Base-by-base conservation (phyloP, 768 basidiomycete species). In the Serendipita sp. region DNA sequence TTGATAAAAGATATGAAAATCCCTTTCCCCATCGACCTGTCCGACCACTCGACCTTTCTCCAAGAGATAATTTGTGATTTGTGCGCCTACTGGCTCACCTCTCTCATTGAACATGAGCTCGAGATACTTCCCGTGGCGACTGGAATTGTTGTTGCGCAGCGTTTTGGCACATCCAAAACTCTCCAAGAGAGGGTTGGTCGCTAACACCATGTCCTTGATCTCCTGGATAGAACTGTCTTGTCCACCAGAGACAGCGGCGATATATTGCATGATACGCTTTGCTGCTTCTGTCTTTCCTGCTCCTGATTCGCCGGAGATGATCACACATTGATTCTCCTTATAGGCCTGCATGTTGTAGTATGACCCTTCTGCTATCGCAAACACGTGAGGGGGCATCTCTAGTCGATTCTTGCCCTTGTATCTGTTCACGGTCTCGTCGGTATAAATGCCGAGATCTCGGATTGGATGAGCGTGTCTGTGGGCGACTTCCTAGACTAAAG, bases 321-420 rank as follows among this genome's bases (percentile, higher is more conserved):
- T 99, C 64, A 99, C 95, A 73, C 95, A 98, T 77, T 99, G 96
- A 72, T 98, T 99, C 76, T 99, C 95, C 75, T 94, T 89, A 76
- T 99, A 96, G 34, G 93, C 91, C 68, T 92, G 94, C 96, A 99
- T 98, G 73, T 94, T 92, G 78, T 98, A 98, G 78, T 98, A 98
- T 8, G 93, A 86, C 63, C 88, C 83, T 79, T 99, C 96, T 53
- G 96, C 96, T 68, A 99, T 96, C 68, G 88, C 81, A 77, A 95
- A 99, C 60, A 99, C 96, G 77, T 99, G 96, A 1, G 96, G 96
- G 8, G 95, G 89, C 64, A 97, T 91, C 76, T 99, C 96, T 66
- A 99, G 85, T 68, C 96, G 82, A 75, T 99, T 99, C 84, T 98
- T 98, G 70, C 93, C 92, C 67, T 85, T 86, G 76, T 99, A 97